Conservation (phyloP, 208 protist species). For the Trypanosoma congolense region DNA sequence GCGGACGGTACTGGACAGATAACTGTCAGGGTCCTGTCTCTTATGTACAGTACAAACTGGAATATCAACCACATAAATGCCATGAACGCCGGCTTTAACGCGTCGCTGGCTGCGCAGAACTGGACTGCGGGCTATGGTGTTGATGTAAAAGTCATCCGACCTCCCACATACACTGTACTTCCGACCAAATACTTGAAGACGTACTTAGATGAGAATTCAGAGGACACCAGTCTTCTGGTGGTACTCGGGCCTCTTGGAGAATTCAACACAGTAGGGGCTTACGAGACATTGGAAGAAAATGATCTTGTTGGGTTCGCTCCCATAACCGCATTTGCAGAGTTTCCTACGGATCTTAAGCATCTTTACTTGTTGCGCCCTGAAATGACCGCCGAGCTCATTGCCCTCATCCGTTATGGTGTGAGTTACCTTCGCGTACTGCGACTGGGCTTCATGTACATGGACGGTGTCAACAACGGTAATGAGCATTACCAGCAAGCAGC, state of each 20-base stretch:
- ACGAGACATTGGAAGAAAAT: background rate
- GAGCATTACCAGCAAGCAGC: background rate
- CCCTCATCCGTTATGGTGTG: slow-evolving; percentile 9
- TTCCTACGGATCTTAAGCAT: background rate
- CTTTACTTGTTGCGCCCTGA: slow-evolving; percentile 4
- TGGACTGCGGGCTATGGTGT: background rate
- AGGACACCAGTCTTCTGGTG: background rate
- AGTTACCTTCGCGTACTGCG: slow-evolving; percentile 5
- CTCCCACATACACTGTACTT: background rate
- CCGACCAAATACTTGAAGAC: background rate
- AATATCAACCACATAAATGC: background rate
- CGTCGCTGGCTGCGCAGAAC: background rate
- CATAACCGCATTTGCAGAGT: background rate
- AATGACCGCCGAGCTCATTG: slow-evolving; percentile 1
- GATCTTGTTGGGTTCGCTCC: slow-evolving; percentile 6
- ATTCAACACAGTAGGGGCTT: background rate
- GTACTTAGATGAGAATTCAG: background rate
- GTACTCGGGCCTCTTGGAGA: background rate
- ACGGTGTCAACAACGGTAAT: background rate
- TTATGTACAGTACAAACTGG: background rate
- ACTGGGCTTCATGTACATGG: slow-evolving; percentile 13
- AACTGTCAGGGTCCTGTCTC: background rate
- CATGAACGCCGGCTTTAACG: slow-evolving; percentile 1
- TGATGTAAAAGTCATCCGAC: background rate
- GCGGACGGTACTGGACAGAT: too few relatives aligned